A percentile compares a stretch with the other conserved stretches of the same genome.
phyloP scores from a whole-genome alignment of 2,329 filamentous ascomycete genomes.

The Fusarium brachygibbosum region DNA sequence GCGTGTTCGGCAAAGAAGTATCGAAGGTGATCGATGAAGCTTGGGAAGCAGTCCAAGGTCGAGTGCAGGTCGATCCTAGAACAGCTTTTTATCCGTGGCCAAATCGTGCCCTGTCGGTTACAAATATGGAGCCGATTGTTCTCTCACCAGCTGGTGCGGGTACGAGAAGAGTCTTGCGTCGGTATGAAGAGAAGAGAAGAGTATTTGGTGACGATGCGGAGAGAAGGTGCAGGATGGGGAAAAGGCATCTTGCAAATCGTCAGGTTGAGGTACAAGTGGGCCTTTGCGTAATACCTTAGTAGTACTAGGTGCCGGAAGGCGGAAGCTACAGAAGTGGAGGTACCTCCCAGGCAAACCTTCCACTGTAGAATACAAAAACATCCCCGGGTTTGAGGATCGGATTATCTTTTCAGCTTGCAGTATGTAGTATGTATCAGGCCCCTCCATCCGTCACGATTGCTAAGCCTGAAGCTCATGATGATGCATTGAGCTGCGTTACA shows the following conservation, averaged over 20 bases:
- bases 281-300: slow-evolving; percentile 55
- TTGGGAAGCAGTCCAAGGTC: slow-evolving; percentile 52
- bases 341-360: slow-evolving; percentile 43
- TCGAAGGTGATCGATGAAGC: slow-evolving; percentile 43
- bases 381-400: slow-evolving; percentile 39
- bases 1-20: slow-evolving; percentile 29
- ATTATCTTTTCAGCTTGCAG: slow-evolving; percentile 47
- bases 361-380: slow-evolving; percentile 41
- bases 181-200: slow-evolving; percentile 23
- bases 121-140: slow-evolving; percentile 11
- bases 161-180: slow-evolving; percentile 34
- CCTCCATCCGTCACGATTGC: not conserved
- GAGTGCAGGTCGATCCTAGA: slow-evolving; percentile 59
- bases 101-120: slow-evolving; percentile 33
- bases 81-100: slow-evolving; percentile 51
- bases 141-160: slow-evolving; percentile 23
- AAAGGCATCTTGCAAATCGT: slow-evolving; percentile 55
- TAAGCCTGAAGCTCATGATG: slow-evolving; percentile 2
- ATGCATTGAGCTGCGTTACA: not conserved
- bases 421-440: not conserved
- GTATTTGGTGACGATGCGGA: slow-evolving; percentile 50
- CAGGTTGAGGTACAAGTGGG: slow-evolving; percentile 56
- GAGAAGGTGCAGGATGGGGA: slow-evolving; percentile 49
- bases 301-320: slow-evolving; percentile 42
- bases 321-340: slow-evolving; percentile 42